Base-by-base conservation (phyloP, 1,139 yeast genomes). In the Wickerhamiella pararugosa region DNA sequence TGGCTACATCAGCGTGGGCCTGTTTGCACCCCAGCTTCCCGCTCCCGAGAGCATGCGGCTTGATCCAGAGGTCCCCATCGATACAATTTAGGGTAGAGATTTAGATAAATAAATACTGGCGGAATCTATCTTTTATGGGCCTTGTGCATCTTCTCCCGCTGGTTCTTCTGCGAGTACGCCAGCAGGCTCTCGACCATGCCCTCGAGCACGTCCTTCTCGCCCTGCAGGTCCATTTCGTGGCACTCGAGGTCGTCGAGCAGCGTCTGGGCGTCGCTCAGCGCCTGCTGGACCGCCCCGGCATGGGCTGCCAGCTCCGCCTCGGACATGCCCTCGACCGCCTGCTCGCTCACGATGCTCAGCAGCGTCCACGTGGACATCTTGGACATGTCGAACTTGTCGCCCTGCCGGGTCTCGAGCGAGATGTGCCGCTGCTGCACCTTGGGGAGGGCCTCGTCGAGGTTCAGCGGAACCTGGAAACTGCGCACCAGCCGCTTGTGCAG, bases 161-260 rank as follows among this genome's bases (percentile, higher is more conserved):
- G 50, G 37, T 44, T 48, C 27, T 50, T 47, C 29, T 79, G 86
- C 29, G 80, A 76, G 56, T 78, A 76, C 21, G 81, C 87, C 32
- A 78, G 76, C 49, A 77, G 62, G 49, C 75, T 76, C 56, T 78
- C 84, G 32, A 79, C 80, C 48, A 79, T 83, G 5, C 75, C 66
- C 53, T 79, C 86, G 53, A 75, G 77, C 9, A 79, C 73, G 42
- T 72, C 74, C 50, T 75, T 73, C 52, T 77, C 79, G 42, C 66
- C 67, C 45, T 63, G 62, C 69, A 63, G 29, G 62, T 69, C 39
- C 57, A 54, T 43, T 63, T 59, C 51, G 68, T 66, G 45, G 66
- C 58, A 33, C 63, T 65, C 80, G 79, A 76, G 29, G 67, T 36
- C 60, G 36, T 71, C 65, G 36, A 70, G 58, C 34, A 73, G 53